Conservation (phyloP, 2,329 filamentous ascomycete species). For the Venturia nashicola region DNA sequence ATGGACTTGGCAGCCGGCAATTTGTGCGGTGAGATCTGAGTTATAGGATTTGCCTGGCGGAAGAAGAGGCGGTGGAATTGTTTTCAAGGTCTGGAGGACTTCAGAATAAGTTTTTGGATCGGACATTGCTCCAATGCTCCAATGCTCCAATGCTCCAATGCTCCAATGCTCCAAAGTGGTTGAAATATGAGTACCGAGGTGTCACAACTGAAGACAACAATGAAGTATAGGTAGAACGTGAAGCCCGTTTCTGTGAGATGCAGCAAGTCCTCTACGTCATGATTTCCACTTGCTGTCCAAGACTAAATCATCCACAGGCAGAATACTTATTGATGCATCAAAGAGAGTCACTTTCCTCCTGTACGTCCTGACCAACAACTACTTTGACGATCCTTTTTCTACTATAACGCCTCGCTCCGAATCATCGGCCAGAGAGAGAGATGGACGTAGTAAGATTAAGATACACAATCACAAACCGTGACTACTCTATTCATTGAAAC, state of each 20-base stretch:
- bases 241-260: background rate
- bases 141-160: background rate
- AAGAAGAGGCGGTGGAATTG: conserved; percentile 3
- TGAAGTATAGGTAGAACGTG: background rate
- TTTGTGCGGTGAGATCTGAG: background rate
- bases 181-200: background rate
- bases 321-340: too few relatives aligned
- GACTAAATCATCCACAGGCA: too few relatives aligned
- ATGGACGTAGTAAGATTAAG: too few relatives aligned
- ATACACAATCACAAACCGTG: background rate
- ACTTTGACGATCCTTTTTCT: too few relatives aligned
- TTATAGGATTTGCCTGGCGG: background rate
- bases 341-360: too few relatives aligned
- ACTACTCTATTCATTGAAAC: background rate
- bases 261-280: background rate
- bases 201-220: background rate
- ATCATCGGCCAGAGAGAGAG: too few relatives aligned
- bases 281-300: background rate
- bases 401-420: too few relatives aligned
- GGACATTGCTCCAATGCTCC: background rate
- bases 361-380: too few relatives aligned
- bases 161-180: background rate
- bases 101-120: background rate
- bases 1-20: conserved; percentile 24
- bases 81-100: background rate